Percentiles rank a stretch among this genome's conserved stretches.
These are phyloP conservation scores for Mrakiaceae sp. DNA, from an alignment of 1,284 basidiomycete genomes.

Conservation along the genomic window DNA sequence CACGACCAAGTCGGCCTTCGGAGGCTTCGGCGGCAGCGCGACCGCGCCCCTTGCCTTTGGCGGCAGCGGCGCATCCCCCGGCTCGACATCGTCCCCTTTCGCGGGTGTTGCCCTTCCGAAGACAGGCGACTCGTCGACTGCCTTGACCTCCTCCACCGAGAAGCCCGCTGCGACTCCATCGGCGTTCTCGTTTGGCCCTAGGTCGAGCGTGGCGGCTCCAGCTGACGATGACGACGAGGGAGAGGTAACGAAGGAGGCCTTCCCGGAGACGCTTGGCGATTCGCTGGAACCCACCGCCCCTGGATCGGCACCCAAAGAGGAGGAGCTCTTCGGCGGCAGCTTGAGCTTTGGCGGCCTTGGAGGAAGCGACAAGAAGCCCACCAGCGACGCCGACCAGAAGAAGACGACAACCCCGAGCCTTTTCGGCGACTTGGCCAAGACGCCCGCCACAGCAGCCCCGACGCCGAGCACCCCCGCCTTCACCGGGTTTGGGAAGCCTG, in stretches of 20 bases:
- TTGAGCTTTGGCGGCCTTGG: constrained; percentile 22
- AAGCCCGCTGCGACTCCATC: neutral
- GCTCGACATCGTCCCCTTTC: neutral
- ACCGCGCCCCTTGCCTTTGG: neutral
- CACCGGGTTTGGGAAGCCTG: neutral
- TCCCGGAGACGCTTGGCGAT: neutral
- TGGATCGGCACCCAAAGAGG: neutral
- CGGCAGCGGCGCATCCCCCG: neutral
- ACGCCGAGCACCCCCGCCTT: no score
- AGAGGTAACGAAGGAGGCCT: constrained; percentile 18
- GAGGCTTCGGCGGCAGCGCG: neutral
- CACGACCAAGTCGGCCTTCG: neutral
- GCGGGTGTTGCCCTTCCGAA: neutral
- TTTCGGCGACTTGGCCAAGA: no score
- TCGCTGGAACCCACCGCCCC: neutral
- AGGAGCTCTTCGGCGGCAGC: neutral
- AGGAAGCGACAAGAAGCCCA: constrained; percentile 19
- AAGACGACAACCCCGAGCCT: no score
- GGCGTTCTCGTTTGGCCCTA: constrained; percentile 1
- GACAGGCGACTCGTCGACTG: neutral
- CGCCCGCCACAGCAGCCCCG: no score
- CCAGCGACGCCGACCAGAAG: no score
- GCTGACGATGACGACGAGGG: constrained; percentile 15
- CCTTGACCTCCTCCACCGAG: neutral
- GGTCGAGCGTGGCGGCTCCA: neutral